A percentile compares a stretch with the other conserved stretches of the same genome.
Evolutionary conservation across 352 stramenopile genomes (phyloP).

Genomic region (Pythium dissimile): DNA sequence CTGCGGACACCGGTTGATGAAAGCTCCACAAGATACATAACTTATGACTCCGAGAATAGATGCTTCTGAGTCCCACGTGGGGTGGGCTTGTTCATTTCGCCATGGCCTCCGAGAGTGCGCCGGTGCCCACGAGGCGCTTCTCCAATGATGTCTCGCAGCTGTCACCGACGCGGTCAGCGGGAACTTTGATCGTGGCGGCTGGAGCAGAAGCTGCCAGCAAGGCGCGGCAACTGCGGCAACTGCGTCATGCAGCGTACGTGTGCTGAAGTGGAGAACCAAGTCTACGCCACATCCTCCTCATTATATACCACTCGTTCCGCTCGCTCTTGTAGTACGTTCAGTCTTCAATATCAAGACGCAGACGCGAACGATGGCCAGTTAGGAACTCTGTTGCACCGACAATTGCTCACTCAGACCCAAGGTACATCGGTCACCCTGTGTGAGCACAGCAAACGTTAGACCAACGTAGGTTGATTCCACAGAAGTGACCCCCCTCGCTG

Average conservation of each 20-base stretch:
- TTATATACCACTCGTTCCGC: background rate
- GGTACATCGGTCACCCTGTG: too few relatives aligned
- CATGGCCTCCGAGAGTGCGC: background rate
- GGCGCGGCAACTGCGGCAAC: conserved; percentile 24
- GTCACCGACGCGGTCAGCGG: conserved; percentile 1
- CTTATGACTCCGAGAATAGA: conserved; percentile 24
- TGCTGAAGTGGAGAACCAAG: background rate
- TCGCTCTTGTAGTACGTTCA: conserved; percentile 14
- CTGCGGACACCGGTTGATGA: conserved; percentile 42
- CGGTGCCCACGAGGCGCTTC: conserved; percentile 1
- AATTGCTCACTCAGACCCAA: conserved; percentile 15
- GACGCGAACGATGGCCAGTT: conserved; percentile 12
- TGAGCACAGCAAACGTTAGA: too few relatives aligned
- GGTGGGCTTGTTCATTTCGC: background rate
- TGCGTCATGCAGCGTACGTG: conserved; percentile 23
- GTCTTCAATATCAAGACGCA: conserved; percentile 9
- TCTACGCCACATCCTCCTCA: background rate
- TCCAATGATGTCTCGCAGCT: conserved; percentile 4
- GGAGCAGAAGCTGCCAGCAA: conserved; percentile 21
- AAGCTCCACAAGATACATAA: conserved; percentile 6
- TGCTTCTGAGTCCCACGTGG: background rate
- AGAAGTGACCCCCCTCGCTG: background rate
- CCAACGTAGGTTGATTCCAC: background rate
- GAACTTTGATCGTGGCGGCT: conserved; percentile 3
- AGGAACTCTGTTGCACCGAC: conserved; percentile 6